Percentiles rank a stretch among this genome's conserved stretches.
Conservation (phyloP, 2,329 filamentous ascomycete genomes). For the Pleomassaria siparia region DNA sequence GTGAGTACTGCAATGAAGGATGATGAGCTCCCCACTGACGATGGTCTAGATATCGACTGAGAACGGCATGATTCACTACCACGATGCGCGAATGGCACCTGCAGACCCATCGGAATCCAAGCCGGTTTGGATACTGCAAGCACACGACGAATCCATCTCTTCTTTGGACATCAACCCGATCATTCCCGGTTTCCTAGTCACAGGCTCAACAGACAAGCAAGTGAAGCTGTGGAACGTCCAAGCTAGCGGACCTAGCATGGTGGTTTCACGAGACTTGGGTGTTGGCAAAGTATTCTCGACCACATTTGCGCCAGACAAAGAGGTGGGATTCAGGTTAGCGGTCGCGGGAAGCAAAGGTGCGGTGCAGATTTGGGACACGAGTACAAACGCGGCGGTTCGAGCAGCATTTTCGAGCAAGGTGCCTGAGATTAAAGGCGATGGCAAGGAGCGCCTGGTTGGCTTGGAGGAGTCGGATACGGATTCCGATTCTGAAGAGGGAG, state of each 20-base stretch:
- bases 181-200: conserved; percentile 90
- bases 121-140: conserved; percentile 91
- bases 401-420: conserved; percentile 78
- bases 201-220: conserved; percentile 89
- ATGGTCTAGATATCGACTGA: conserved; percentile 68
- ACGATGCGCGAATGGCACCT: conserved; percentile 79
- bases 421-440: conserved; percentile 60
- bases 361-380: conserved; percentile 94
- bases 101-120: conserved; percentile 73
- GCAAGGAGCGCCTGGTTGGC: conserved; percentile 75
- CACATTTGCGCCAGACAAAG: conserved; percentile 82
- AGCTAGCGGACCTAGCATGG: conserved; percentile 78
- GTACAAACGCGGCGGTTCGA: conserved; percentile 86
- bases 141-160: conserved; percentile 88
- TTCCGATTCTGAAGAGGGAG: conserved; percentile 57
- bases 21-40: conserved; percentile 23
- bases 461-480: conserved; percentile 67
- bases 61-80: conserved; percentile 86
- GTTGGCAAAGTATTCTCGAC: conserved; percentile 95
- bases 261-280: conserved; percentile 87
- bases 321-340: conserved; percentile 88
- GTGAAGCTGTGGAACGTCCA: conserved; percentile 97
- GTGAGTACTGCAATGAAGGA: conserved; percentile 48
- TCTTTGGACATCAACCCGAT: conserved; percentile 88
- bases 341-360: conserved; percentile 93